Percentiles rank a stretch among this genome's conserved stretches.
Evolutionary conservation across 148 eudicot species (phyloP).

Genomic region (Heliosperma pusillum): DNA sequence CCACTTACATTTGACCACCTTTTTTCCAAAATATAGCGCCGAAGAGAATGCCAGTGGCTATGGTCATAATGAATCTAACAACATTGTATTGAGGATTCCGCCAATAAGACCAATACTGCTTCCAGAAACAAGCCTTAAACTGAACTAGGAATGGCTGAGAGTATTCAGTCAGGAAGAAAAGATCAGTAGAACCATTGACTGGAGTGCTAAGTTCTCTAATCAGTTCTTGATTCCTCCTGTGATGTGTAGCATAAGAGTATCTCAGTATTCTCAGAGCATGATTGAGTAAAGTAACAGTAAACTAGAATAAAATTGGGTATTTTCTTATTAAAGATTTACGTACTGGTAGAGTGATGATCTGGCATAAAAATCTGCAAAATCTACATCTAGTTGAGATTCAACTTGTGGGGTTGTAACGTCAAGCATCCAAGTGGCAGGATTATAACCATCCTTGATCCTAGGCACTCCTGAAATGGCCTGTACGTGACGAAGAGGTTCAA

Average conservation of each 20-base stretch:
- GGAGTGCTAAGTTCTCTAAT: constrained; percentile 50
- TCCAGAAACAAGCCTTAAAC: constrained; percentile 74
- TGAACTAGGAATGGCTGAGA: constrained; percentile 55
- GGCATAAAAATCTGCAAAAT: constrained; percentile 54
- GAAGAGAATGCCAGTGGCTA: constrained; percentile 38
- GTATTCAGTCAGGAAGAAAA: constrained; percentile 45
- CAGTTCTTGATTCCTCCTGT: constrained; percentile 61
- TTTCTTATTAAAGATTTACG: constrained; percentile 15
- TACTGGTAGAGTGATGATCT: constrained; percentile 55
- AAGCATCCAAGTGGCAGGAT: constrained; percentile 89
- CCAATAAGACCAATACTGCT: constrained; percentile 80
- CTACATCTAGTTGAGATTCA: constrained; percentile 51
- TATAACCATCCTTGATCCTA: constrained; percentile 54
- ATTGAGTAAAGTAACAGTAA: background rate
- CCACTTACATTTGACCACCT: constrained; percentile 56
- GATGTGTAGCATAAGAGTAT: constrained; percentile 2
- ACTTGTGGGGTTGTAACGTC: constrained; percentile 46
- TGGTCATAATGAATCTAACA: constrained; percentile 48
- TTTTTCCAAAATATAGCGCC: constrained; percentile 63
- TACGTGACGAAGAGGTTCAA: constrained; percentile 14
- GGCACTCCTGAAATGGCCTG: constrained; percentile 65
- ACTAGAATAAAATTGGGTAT: background rate
- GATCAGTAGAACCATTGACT: constrained; percentile 46
- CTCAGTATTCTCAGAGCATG: background rate
- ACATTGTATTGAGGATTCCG: constrained; percentile 63